Evolutionary conservation across 352 stramenopile genomes (phyloP).

Genomic region (Globisporangium paddicum): DNA sequence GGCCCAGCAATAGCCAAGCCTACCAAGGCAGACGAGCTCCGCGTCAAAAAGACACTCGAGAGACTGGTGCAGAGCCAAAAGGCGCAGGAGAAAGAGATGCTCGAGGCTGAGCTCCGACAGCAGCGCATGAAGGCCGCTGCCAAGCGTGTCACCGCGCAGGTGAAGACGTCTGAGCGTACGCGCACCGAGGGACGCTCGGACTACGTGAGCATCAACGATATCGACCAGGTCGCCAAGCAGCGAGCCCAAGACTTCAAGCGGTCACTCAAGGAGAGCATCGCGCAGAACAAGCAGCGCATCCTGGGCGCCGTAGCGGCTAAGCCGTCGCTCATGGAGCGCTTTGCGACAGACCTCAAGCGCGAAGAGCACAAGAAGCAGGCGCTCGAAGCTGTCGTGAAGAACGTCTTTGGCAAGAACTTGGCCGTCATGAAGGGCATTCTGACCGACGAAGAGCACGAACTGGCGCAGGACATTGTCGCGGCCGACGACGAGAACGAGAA

Average conservation of each 20-base stretch:
- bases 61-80: constrained; percentile 31
- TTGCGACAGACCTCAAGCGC: constrained; percentile 60
- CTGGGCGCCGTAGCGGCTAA: constrained; percentile 34
- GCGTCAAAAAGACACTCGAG: constrained; percentile 41
- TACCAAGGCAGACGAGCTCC: constrained; percentile 56
- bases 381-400: constrained; percentile 63
- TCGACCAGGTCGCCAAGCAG: constrained; percentile 43
- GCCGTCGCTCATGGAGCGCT: constrained; percentile 74
- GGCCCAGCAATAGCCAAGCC: constrained; percentile 5
- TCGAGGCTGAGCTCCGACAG: constrained; percentile 23
- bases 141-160: constrained; percentile 47
- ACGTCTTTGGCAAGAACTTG: constrained; percentile 65
- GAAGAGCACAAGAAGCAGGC: constrained; percentile 66
- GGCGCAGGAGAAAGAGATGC: constrained; percentile 23
- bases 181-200: constrained; percentile 27
- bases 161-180: constrained; percentile 41
- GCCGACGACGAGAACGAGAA: constrained; percentile 20
- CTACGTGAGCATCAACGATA: constrained; percentile 39
- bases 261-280: constrained; percentile 56
- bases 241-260: constrained; percentile 49
- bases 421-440: constrained; percentile 55
- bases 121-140: constrained; percentile 40
- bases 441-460: constrained; percentile 62
- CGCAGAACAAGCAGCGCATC: constrained; percentile 60
- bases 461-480: constrained; percentile 46